Base-by-base conservation (phyloP, 768 basidiomycete genomes). In the Leccinum sublutescens region DNA sequence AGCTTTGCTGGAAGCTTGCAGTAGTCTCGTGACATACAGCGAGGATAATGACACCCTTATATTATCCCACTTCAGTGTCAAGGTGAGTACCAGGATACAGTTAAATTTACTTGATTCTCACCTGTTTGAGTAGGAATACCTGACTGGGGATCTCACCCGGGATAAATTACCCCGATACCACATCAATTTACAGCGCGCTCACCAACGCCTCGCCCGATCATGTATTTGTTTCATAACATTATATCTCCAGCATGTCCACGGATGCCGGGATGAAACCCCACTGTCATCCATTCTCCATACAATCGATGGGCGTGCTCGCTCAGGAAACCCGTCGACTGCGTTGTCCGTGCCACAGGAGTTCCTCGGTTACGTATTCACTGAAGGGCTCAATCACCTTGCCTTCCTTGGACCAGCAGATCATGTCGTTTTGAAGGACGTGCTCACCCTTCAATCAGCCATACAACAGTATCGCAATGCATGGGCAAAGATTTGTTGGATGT, bases 41-140 rank as follows among this genome's bases (percentile, higher is more conserved):
- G 56, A 63, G 23, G 52, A 56, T 27, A 63, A 62, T 2, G 33
- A 23, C 5, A 29, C 62, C 9, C 14, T 66, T 2, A 54, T 60
- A 5, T 47, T 68, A 11, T 68, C 67, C 2, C 67, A 68, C 47
- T 68, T 61, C n/a, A 68, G 67, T 34, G 67, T 68, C 51, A 68
- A 66, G 60, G 67, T 66, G 49, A 47, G 59, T 33, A 8, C 2
- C 25, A 34, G n/a, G 1, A 4, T 19, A n/a, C 10, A 0, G 0
- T 31, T 21, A 3, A 17, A 14, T 40, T 12, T 5, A 8, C 53
- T 12, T 45, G 2, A 11, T 4, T 2, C 23, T 50, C 4, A 34
- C 10, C 11, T 1, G 15, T 48, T 21, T 4, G 21, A 12, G 7
- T 15, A 66, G 62, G 65, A 66, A 15, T 66, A 66, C n/a, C 58